phyloP scores from a whole-genome alignment of 352 stramenopile genomes.

The Pythium biforme region DNA sequence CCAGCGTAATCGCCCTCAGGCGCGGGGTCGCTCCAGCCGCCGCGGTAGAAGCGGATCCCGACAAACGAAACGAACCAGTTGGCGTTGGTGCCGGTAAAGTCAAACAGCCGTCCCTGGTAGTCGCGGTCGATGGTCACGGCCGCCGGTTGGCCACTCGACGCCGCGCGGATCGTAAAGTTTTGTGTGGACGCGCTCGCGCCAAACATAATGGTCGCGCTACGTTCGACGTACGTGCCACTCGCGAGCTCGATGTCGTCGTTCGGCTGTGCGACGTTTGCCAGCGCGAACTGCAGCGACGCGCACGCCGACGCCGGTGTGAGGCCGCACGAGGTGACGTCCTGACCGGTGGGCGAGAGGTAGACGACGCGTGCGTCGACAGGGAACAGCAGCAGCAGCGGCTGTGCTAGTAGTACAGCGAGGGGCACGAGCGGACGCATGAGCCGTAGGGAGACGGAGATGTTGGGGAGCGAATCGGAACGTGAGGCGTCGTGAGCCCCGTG shows the following conservation, averaged over 20 bases:
- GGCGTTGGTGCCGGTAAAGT: not conserved
- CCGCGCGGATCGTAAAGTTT: constrained; percentile 5
- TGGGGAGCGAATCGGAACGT: too few species aligned
- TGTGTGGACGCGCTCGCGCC: not conserved
- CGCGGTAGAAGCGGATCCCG: constrained; percentile 25
- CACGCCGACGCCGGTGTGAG: not conserved
- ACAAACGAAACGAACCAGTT: not conserved
- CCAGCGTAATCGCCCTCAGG: constrained; percentile 12
- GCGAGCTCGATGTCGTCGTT: constrained; percentile 6
- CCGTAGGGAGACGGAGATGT: too few species aligned
- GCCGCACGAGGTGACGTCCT: not conserved
- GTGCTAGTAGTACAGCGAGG: not conserved
- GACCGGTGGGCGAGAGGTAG: not conserved
- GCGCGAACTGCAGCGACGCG: not conserved
- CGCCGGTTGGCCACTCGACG: not conserved
- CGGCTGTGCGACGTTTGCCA: not conserved
- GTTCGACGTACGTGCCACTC: constrained; percentile 4
- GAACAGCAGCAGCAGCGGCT: not conserved
- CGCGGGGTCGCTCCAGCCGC: constrained; percentile 14
- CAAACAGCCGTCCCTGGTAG: constrained; percentile 12
- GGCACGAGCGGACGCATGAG: not conserved
- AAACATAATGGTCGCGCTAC: not conserved
- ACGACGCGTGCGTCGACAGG: not conserved
- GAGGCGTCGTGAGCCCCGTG: too few species aligned
- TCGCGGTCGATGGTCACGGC: constrained; percentile 8